A percentile compares a stretch with the other conserved stretches of the same genome.
These are phyloP conservation scores for Hypoxylon crocopeplum DNA, from an alignment of 495 filamentous ascomycete genomes.

Conservation along the genomic window DNA sequence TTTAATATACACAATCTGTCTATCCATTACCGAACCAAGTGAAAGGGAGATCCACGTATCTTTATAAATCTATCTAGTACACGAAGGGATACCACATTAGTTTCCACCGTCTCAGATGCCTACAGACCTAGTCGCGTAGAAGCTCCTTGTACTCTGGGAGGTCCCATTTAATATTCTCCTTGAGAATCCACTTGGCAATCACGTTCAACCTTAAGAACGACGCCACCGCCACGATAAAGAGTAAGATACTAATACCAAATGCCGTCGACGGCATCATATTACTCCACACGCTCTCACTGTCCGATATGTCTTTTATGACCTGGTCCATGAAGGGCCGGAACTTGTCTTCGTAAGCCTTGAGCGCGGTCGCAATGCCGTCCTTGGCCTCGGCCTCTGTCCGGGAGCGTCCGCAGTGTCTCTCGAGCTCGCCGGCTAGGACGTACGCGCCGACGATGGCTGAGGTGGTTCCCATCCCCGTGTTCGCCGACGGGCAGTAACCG, in stretches of 20 bases:
- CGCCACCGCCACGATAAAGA: conserved; percentile 41
- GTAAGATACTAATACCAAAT: conserved; percentile 40
- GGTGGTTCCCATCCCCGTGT: conserved; percentile 59
- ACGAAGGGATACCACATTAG: no score
- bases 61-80: no score
- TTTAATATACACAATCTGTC: no score
- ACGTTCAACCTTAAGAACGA: conserved; percentile 47
- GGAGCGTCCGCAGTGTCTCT: conserved; percentile 32
- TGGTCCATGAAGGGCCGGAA: conserved; percentile 53
- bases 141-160: conserved; percentile 52
- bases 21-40: no score
- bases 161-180: conserved; percentile 46
- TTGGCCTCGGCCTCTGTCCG: not conserved
- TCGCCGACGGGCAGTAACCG: conserved; percentile 54
- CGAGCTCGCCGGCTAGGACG: conserved; percentile 60
- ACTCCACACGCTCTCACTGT: conserved; percentile 5
- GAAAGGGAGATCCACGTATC: no score
- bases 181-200: conserved; percentile 37
- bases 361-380: conserved; percentile 29
- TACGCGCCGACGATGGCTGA: conserved; percentile 57
- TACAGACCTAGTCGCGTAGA: conserved; percentile 5
- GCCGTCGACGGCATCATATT: conserved; percentile 38
- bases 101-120: not conserved
- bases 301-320: conserved; percentile 43
- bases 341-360: conserved; percentile 49